Evolutionary conservation across 179 eudicot species (phyloP), one percentile per base, ranked within the genome.

Genomic region (Corrigiola litoralis): DNA sequence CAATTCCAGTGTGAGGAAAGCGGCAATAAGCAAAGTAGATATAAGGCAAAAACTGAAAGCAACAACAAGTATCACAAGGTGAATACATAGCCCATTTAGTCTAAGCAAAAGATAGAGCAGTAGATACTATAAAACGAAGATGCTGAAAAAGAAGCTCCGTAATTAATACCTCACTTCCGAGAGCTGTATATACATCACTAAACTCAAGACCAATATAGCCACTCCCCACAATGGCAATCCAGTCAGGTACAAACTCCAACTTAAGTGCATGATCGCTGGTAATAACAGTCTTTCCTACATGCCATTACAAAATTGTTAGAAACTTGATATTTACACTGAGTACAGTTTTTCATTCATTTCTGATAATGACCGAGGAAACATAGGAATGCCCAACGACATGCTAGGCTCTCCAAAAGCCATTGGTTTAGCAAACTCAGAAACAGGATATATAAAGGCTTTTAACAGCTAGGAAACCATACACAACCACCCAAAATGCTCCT

Each of bases 181-280:
- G 96, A 58, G 99, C 99, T 55, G 99, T 95, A 69, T 95, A 95
- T 65, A 95, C 99, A 81, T 95, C 99, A 76, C 99, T 95, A 77
- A 95, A 95, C 72, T 95, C 99, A 61, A 95, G 97, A 75, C 99
- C 99, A 74, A 95, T 95, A 69, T 95, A 95, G 57, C 99, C 99
- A 85, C 99, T 95, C 64, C 99, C 99, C 7, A 95, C 90, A 63
- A 95, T 95, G 64, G 96, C 99, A 69, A 95, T 91, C 99, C 99
- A 95, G 51, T 95, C 87, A 20, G 99, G 99, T 67, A 95, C 99
- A 69, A 66, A 72, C 73, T 95, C 99, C 84, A 95, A 77, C 68
- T 95, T 95, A 61, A 95, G 89, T 40, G 99, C 99, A 80, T 95
- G 99, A 75, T 95, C 99, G 77, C 99, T 95, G 69, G 99, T 95